Evolutionary conservation across 169 alveolate species (phyloP).

Genomic region (Cyclospora cayetanensis): DNA sequence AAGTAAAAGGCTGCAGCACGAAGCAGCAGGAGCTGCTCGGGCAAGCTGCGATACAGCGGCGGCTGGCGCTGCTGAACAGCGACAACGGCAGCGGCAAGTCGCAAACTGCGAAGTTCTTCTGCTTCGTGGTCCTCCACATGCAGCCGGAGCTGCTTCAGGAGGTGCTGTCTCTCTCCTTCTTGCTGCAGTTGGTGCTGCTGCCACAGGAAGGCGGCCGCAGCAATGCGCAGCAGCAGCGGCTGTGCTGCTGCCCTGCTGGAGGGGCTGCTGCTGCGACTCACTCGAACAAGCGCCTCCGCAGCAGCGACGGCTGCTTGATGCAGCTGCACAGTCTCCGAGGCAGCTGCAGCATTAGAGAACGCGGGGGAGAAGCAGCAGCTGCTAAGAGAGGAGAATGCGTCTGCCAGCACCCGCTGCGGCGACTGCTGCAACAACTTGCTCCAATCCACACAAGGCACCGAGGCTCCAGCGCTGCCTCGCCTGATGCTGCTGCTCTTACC

Average conservation of each 20-base stretch:
- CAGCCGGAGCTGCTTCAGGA: constrained; percentile 22
- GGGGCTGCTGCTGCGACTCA: constrained; percentile 27
- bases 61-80: constrained; percentile 22
- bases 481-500: constrained; percentile 40
- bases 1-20: neutral
- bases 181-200: constrained; percentile 25
- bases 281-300: constrained; percentile 6
- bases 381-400: neutral
- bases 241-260: constrained; percentile 1
- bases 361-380: constrained; percentile 54
- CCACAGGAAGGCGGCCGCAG: constrained; percentile 50
- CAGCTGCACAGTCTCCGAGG: neutral
- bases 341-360: constrained; percentile 7
- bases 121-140: constrained; percentile 1
- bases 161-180: neutral
- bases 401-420: neutral
- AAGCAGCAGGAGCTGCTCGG: constrained; percentile 45
- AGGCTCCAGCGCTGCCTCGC: constrained; percentile 11
- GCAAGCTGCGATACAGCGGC: neutral
- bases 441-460: neutral
- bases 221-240: constrained; percentile 47
- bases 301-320: neutral
- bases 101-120: neutral
- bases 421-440: neutral
- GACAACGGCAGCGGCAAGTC: constrained; percentile 31